Evolutionary conservation across 1,284 basidiomycete species (phyloP).

Genomic region (Leccinum angustisporum): DNA sequence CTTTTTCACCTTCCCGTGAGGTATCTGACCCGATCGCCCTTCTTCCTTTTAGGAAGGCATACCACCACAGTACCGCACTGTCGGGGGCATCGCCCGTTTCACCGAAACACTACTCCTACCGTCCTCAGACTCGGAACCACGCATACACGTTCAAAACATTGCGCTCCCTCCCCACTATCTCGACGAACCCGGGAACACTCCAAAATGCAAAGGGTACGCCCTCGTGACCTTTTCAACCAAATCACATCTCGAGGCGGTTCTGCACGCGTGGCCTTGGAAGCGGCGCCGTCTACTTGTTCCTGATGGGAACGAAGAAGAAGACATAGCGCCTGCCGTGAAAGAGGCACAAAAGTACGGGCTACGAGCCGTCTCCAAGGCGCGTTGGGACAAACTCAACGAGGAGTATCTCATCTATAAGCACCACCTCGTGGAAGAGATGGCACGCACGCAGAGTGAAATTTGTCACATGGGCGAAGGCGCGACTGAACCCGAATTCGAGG

Average conservation of each 20-base stretch:
- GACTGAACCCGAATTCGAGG: not conserved
- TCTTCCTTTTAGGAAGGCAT: constrained; percentile 58
- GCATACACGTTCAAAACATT: constrained; percentile 48
- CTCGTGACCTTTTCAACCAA: constrained; percentile 52
- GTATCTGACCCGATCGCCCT: constrained; percentile 1
- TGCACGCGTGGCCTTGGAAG: constrained; percentile 62
- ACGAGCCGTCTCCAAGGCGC: constrained; percentile 51
- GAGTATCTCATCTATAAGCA: constrained; percentile 64
- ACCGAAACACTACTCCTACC: constrained; percentile 39
- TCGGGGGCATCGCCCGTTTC: constrained; percentile 50
- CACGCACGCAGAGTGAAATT: constrained; percentile 26
- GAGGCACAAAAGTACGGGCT: constrained; percentile 60
- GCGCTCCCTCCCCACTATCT: constrained; percentile 59
- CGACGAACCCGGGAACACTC: constrained; percentile 50
- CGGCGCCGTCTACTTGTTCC: not conserved
- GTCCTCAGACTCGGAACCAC: not conserved
- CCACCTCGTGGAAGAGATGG: constrained; percentile 47
- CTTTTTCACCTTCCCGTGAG: not conserved
- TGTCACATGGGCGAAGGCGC: not conserved
- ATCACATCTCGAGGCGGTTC: constrained; percentile 43
- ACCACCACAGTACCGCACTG: constrained; percentile 50
- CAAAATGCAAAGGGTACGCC: constrained; percentile 71
- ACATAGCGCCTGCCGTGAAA: constrained; percentile 14
- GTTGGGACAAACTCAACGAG: constrained; percentile 60
- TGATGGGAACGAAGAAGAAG: not conserved